phyloP scores from a whole-genome alignment of 2,329 filamentous ascomycete species.

The Sporothrix pallida region DNA sequence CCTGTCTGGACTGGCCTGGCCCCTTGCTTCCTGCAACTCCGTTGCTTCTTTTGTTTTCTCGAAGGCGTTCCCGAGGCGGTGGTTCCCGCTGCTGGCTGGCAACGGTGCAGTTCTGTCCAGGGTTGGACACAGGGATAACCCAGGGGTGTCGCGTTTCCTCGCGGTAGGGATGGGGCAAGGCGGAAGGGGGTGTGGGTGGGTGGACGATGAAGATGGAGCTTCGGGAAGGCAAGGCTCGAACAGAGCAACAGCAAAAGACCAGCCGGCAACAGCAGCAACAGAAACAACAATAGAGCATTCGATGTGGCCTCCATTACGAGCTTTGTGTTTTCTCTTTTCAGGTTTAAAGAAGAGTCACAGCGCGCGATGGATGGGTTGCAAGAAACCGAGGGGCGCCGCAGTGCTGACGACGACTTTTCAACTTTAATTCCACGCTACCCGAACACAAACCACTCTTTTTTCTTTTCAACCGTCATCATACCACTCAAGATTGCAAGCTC shows the following conservation, averaged over 20 bases:
- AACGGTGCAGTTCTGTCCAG: conserved; percentile 24
- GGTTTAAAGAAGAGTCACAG: neutral
- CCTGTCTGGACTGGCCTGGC: neutral
- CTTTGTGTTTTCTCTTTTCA: neutral
- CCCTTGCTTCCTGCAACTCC: conserved; percentile 23
- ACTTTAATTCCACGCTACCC: neutral
- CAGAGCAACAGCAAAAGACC: neutral
- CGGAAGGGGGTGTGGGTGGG: conserved; percentile 13
- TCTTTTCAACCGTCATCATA: neutral
- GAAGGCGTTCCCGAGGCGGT: conserved; percentile 34
- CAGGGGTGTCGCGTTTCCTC: conserved; percentile 22
- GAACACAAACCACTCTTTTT: neutral
- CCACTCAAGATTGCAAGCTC: neutral
- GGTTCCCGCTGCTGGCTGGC: conserved; percentile 33
- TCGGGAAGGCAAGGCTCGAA: neutral
- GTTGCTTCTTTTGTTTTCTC: conserved; percentile 23
- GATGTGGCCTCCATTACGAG: neutral
- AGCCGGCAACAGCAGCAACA: neutral
- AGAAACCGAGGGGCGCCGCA: neutral
- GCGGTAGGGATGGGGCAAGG: conserved; percentile 14
- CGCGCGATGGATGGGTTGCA: neutral
- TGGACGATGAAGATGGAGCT: neutral
- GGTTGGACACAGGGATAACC: conserved; percentile 29
- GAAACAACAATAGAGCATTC: neutral
- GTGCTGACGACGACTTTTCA: neutral